A percentile compares a stretch with the other conserved stretches of the same genome.
phyloP scores from a whole-genome alignment of 1,284 basidiomycete species.

The Trichosporon ovoides region DNA sequence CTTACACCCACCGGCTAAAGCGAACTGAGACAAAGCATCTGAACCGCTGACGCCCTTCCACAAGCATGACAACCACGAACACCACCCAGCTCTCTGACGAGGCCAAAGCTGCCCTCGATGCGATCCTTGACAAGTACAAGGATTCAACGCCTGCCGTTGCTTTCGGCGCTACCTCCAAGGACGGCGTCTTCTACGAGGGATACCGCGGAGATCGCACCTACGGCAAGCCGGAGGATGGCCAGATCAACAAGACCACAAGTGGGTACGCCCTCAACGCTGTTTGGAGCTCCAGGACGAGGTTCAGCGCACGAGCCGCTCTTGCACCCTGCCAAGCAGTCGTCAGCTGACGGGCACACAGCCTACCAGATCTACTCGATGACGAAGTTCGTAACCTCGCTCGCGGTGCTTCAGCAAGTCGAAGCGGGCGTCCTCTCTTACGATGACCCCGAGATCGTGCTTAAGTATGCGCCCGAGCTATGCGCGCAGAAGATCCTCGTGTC shows the following conservation, averaged over 20 bases:
- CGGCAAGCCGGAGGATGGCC: conserved; percentile 27
- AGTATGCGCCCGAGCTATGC: conserved; percentile 29
- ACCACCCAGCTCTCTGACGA: too few relatives aligned
- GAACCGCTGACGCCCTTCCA: too few relatives aligned
- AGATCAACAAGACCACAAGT: conserved; percentile 35
- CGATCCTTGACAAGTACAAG: conserved; percentile 18
- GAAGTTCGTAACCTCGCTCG: conserved; percentile 38
- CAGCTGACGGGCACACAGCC: too few relatives aligned
- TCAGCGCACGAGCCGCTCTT: too few relatives aligned
- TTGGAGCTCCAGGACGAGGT: too few relatives aligned
- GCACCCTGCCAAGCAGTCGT: too few relatives aligned
- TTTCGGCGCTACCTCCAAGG: conserved; percentile 32
- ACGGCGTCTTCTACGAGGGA: conserved; percentile 32
- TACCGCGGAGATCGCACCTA: conserved; percentile 29
- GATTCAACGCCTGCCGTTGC: conserved; percentile 26
- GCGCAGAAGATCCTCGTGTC: conserved; percentile 27
- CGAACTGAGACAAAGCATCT: too few relatives aligned
- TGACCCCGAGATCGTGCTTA: conserved; percentile 21
- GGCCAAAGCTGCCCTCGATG: conserved; percentile 25
- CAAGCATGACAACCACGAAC: too few relatives aligned
- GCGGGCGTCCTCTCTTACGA: conserved; percentile 28
- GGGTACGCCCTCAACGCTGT: too few relatives aligned
- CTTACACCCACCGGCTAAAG: too few relatives aligned
- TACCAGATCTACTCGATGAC: conserved; percentile 30
- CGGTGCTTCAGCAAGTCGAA: conserved; percentile 31